Conservation (phyloP, 2,329 filamentous ascomycete genomes). For the Grosmannia huntii region DNA sequence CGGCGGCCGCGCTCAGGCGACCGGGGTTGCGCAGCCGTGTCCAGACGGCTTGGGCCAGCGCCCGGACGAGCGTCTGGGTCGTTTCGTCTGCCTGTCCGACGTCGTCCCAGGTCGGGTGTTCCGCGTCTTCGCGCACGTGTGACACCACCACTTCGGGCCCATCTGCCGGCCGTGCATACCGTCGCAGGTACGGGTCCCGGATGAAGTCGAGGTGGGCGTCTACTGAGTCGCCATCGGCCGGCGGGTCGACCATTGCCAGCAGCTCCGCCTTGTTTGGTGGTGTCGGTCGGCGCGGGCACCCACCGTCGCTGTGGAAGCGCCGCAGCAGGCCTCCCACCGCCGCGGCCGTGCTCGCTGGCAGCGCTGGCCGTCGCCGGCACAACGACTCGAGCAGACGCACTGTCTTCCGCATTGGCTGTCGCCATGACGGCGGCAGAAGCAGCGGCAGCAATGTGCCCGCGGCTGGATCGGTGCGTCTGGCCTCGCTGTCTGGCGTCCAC, state of each 20-base stretch:
- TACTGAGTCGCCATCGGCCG: constrained; percentile 31
- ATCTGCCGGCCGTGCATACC: constrained; percentile 35
- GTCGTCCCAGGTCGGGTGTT: constrained; percentile 31
- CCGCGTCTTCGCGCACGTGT: constrained; percentile 33
- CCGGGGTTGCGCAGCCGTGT: constrained; percentile 28
- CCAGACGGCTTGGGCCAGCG: constrained; percentile 27
- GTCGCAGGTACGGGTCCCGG: constrained; percentile 39
- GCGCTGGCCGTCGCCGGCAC: neutral
- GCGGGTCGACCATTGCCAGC: constrained; percentile 38
- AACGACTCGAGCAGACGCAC: neutral
- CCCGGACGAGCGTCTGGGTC: constrained; percentile 22
- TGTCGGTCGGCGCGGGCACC: too few species aligned
- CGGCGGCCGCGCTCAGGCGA: constrained; percentile 25
- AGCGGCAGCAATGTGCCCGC: constrained; percentile 10
- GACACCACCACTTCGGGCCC: constrained; percentile 37
- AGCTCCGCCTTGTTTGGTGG: constrained; percentile 31
- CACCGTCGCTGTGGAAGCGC: neutral
- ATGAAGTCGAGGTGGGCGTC: constrained; percentile 41
- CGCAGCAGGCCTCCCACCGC: neutral
- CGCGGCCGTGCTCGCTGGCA: neutral
- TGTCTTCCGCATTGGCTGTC: neutral
- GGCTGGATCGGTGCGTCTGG: constrained; percentile 6
- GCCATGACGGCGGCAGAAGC: constrained; percentile 7
- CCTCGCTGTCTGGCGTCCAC: neutral
- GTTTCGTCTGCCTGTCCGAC: constrained; percentile 22